Base-by-base conservation (phyloP, 1,284 basidiomycete species). In the Irpex rosettiformis region DNA sequence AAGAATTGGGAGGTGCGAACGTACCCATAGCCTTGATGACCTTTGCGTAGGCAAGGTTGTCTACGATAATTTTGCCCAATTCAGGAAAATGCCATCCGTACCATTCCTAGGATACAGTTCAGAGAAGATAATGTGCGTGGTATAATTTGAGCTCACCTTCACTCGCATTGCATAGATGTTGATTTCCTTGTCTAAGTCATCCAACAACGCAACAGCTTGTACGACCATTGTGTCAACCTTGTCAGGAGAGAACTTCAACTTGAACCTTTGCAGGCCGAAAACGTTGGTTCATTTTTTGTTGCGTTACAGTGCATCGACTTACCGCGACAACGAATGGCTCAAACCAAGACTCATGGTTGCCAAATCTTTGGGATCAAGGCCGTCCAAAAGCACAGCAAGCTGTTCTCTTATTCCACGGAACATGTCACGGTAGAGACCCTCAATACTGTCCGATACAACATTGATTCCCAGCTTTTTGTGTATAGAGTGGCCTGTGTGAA, bases 71-170 rank as follows among this genome's bases (percentile, higher is more conserved):
- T 80, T 98, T 98, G 67, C 90, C 93, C 91, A 99, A 94, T 77
- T 99, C 96, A 8, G 96, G 96, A 84, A 98, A 98, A 79, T 99
- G 96, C 96, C 96, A 99, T 24, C 96, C 96, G 71, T 98, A 99
- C 96, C 96, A 99, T 83, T 98, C 96, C 93, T 94, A 64, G 5
- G 61, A 56, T 8, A 2, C 21, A 54, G 37, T 8, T 16, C 42
- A 16, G 56, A 49, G 42, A 60, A 61, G 57, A 49, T 59, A 54
- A 28, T 65, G 54, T 48, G 58, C 3, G 45, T 45, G n/a, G 42
- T 64, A 56, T 58, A 43, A 4, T 1, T 6, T 16, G 11, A 29
- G n/a, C 80, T 22, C 62, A 93, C 93, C 85, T 98, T 98, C 58
- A 97, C 94, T 70, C 96, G 86, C 96, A 99, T 99, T 21, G 95